Percentiles rank a stretch among this genome's conserved stretches.
Conservation (phyloP, 2,329 filamentous ascomycete genomes). For the Venturia carpophila region DNA sequence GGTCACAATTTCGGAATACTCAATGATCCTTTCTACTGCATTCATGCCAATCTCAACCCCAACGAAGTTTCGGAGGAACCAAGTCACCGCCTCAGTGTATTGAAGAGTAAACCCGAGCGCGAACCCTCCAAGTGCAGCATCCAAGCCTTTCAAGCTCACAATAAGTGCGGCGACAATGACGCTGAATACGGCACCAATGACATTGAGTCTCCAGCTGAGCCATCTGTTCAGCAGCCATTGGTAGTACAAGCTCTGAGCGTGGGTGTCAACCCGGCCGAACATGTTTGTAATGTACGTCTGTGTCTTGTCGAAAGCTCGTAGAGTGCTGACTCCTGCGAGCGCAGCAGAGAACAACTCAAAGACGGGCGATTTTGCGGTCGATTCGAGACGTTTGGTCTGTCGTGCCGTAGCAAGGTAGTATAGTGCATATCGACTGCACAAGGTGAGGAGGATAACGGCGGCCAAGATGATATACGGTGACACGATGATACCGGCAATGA, state of each 20-base stretch:
- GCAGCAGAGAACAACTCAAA: slow-evolving; percentile 73
- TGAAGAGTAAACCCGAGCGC: slow-evolving; percentile 66
- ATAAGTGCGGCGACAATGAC: slow-evolving; percentile 58
- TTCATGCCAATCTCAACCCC: slow-evolving; percentile 66
- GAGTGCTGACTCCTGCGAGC: slow-evolving; percentile 64
- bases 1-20: slow-evolving; percentile 59
- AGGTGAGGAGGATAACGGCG: slow-evolving; percentile 48
- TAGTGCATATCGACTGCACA: slow-evolving; percentile 52
- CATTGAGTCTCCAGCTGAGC: slow-evolving; percentile 64
- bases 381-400: slow-evolving; percentile 70
- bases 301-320: slow-evolving; percentile 65
- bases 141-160: slow-evolving; percentile 51
- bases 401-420: slow-evolving; percentile 63
- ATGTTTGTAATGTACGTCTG: slow-evolving; percentile 55
- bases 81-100: slow-evolving; percentile 57
- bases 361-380: slow-evolving; percentile 67
- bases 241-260: slow-evolving; percentile 58
- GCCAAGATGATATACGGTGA: slow-evolving; percentile 59
- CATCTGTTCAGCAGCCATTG: slow-evolving; percentile 68
- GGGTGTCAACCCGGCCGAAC: slow-evolving; percentile 61
- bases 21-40: slow-evolving; percentile 64
- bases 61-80: slow-evolving; percentile 59
- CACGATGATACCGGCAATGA: slow-evolving; percentile 58
- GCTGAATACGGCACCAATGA: slow-evolving; percentile 62
- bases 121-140: slow-evolving; percentile 66